Evolutionary conservation across 352 stramenopile species (phyloP), one percentile per base, ranked within the genome.

Genomic region (Phytophthora nicotianae): DNA sequence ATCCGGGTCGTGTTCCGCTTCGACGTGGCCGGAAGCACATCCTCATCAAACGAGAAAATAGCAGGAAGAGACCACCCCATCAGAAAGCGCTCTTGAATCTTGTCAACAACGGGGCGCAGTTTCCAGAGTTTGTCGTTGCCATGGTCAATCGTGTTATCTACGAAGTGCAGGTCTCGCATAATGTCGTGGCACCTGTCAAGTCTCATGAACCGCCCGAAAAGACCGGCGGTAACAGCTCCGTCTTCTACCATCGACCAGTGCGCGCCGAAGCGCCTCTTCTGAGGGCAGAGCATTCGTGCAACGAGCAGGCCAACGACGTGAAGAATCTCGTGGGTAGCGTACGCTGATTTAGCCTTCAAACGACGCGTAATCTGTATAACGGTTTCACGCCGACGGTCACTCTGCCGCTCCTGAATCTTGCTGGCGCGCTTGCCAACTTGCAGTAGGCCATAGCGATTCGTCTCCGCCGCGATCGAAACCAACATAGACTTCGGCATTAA

Each of bases 391-490:
- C 40, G 40, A 9, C 10, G 3, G 4, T 14, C 27, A 17, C 3
- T 19, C 29, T 60, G 27, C 23, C 26, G 9, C 7, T 6, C 52
- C 5, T 51, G 29, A 13, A 60, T 61, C 8, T 47, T 35, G 13
- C 29, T 5, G 29, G 42, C 53, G 16, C 43, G 43, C 23, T 21
- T n/a, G 13, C 9, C 20, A 17, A 61, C 21, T 27, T 48, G 61
- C 52, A 74, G 64, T 3, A 48, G 37, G n/a, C 54, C n/a, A 60
- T 69, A 70, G 3, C 42, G 58, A 24, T 74, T 77, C 11, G 46
- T 65, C 40, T 71, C 59, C 0, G 10, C 16, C 2, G 29, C 32
- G 21, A 52, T 64, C 23, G n/a, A 19, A 8, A 57, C 38, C 56
- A 46, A 57, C 6, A 64, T 0, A 2, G 37, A 55, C 13, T 64